Conservation (phyloP, 129 eudicot species). For the Kitagawia praeruptora region DNA sequence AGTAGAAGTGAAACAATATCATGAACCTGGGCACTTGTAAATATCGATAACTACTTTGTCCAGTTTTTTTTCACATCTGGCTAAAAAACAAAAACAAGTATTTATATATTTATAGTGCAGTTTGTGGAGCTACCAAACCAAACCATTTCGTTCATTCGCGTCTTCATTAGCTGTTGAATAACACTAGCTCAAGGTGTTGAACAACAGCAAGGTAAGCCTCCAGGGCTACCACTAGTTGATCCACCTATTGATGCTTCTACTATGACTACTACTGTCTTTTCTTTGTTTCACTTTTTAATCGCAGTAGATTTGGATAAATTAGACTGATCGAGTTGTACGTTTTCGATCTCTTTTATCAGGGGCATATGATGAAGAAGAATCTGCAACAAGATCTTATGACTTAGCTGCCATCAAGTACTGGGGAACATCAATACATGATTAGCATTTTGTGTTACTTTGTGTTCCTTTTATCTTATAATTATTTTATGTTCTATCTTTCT, state of each 20-base stretch:
- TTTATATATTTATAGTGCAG: slow-evolving; percentile 6
- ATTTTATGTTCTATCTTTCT: too few species aligned
- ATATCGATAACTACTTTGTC: slow-evolving; percentile 18
- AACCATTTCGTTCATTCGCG: background rate
- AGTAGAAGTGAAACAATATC: background rate
- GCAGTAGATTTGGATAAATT: background rate
- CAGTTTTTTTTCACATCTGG: background rate
- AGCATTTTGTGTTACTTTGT: too few species aligned
- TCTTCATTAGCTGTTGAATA: background rate
- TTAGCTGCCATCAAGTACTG: slow-evolving; percentile 84
- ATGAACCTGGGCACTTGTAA: background rate
- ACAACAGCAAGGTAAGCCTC: slow-evolving; percentile 10
- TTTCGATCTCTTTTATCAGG: slow-evolving; percentile 26
- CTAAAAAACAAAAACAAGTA: background rate
- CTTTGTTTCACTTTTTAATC: background rate
- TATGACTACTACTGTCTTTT: slow-evolving; percentile 17
- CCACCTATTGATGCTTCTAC: slow-evolving; percentile 27
- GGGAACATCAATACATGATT: slow-evolving; percentile 70
- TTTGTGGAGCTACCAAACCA: background rate
- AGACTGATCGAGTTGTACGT: background rate
- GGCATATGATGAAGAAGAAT: slow-evolving; percentile 78
- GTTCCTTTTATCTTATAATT: too few species aligned
- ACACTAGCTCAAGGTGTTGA: slow-evolving; percentile 14
- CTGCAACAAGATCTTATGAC: slow-evolving; percentile 85
- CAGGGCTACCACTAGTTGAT: slow-evolving; percentile 26